phyloP scores from a whole-genome alignment of 768 basidiomycete species.

The Udeniomyces megalosporus region DNA sequence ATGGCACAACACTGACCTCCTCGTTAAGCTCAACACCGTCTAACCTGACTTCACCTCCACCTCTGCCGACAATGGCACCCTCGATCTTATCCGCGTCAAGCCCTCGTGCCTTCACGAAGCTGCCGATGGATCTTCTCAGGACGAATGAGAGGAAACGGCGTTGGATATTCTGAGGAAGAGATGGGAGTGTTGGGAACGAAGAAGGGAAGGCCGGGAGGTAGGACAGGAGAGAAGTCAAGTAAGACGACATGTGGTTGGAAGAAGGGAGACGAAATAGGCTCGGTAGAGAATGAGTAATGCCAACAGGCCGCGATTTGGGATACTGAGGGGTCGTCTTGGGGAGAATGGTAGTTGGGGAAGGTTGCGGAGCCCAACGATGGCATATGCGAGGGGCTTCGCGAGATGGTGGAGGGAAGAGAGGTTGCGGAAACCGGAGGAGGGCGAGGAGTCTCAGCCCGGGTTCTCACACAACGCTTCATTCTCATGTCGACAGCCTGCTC shows the following conservation, averaged over 20 bases:
- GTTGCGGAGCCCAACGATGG: no score
- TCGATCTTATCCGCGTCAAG: conserved; percentile 75
- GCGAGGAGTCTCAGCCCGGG: no score
- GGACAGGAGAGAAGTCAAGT: conserved; percentile 17
- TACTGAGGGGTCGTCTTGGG: no score
- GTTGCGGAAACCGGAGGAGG: no score
- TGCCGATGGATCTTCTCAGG: conserved; percentile 65
- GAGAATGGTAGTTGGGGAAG: no score
- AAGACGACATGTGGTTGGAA: no score
- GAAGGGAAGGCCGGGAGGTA: conserved; percentile 20
- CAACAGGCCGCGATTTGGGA: no score
- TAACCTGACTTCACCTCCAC: conserved; percentile 56
- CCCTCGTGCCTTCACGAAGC: conserved; percentile 74
- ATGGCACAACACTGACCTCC: conserved; percentile 54
- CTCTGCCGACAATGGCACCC: conserved; percentile 62
- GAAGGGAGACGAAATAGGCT: neutral
- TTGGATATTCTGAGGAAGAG: conserved; percentile 45
- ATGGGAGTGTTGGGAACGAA: conserved; percentile 24
- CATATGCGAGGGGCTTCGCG: no score
- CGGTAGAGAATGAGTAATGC: no score
- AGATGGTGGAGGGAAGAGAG: neutral
- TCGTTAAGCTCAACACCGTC: conserved; percentile 61
- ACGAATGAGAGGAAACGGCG: conserved; percentile 77
- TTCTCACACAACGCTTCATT: no score
- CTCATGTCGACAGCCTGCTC: no score